A percentile compares a stretch with the other conserved stretches of the same genome.
Conservation (phyloP, 1,284 basidiomycete genomes). For the Ceratobasidium sp. region DNA sequence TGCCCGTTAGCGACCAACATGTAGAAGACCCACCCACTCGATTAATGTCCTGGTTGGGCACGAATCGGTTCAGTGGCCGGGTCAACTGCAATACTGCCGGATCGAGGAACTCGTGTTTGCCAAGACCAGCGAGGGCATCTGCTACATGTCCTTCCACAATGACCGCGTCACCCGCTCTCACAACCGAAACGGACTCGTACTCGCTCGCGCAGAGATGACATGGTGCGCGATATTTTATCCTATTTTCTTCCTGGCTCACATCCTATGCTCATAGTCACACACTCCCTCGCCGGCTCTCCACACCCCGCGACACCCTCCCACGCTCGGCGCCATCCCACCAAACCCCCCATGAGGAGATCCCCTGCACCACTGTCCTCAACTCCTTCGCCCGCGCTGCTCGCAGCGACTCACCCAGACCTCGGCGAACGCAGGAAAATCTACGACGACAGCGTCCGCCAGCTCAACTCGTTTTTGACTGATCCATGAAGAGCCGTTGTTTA, state of each 20-base stretch:
- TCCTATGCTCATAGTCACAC: slow-evolving; percentile 1
- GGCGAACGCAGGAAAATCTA: slow-evolving; percentile 67
- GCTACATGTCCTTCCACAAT: slow-evolving; percentile 99
- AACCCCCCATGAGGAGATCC: background rate
- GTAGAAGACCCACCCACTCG: no score
- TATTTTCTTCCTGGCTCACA: slow-evolving; percentile 5
- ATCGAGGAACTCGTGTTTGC: slow-evolving; percentile 99
- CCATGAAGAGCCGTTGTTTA: background rate
- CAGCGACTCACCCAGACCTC: slow-evolving; percentile 30
- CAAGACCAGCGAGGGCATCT: slow-evolving; percentile 98
- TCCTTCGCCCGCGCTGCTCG: slow-evolving; percentile 30
- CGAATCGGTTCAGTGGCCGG: no score
- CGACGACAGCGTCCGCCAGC: slow-evolving; percentile 65
- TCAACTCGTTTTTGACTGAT: slow-evolving; percentile 48
- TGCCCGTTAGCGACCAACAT: no score
- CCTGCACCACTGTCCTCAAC: slow-evolving; percentile 5
- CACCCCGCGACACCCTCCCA: slow-evolving; percentile 7
- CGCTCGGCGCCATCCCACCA: background rate
- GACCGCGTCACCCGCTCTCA: slow-evolving; percentile 93
- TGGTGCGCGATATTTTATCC: slow-evolving; percentile 28
- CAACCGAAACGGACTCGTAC: slow-evolving; percentile 65
- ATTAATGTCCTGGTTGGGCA: no score
- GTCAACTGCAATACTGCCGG: slow-evolving; percentile 61
- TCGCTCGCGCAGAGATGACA: slow-evolving; percentile 45
- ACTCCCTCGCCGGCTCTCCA: slow-evolving; percentile 6